Conservation (phyloP, 1,284 basidiomycete species). For the Leccinum solheimii region DNA sequence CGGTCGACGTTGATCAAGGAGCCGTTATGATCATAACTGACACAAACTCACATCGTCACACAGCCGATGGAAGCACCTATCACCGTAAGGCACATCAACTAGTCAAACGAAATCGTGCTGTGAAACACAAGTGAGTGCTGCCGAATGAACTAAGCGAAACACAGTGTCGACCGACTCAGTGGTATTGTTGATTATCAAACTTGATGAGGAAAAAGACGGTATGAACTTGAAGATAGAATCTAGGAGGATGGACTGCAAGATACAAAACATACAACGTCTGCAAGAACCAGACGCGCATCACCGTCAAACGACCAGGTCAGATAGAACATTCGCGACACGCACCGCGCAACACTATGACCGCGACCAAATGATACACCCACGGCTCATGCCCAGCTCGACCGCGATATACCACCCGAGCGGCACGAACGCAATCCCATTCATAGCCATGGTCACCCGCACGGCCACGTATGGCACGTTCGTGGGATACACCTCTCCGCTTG, state of each 20-base stretch:
- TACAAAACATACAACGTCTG: slow-evolving; percentile 94
- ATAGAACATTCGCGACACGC: slow-evolving; percentile 30
- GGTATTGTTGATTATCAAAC: slow-evolving; percentile 95
- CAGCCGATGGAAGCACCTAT: slow-evolving; percentile 94
- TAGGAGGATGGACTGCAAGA: slow-evolving; percentile 95
- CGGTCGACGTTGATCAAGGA: neutral
- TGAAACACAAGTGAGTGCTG: neutral
- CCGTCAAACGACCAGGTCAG: neutral
- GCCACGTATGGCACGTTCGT: slow-evolving; percentile 86
- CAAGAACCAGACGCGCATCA: neutral
- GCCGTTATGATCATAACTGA: neutral
- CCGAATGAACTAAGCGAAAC: neutral
- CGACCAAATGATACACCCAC: slow-evolving; percentile 89
- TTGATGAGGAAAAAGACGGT: slow-evolving; percentile 94
- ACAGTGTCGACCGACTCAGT: slow-evolving; percentile 50
- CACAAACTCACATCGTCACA: slow-evolving; percentile 72
- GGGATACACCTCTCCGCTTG: slow-evolving; percentile 88
- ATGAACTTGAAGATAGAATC: slow-evolving; percentile 98
- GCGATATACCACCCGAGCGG: slow-evolving; percentile 98
- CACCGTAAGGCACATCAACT: slow-evolving; percentile 94
- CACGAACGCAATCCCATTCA: slow-evolving; percentile 94
- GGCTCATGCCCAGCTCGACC: slow-evolving; percentile 93
- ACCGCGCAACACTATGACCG: slow-evolving; percentile 93
- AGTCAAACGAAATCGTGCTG: slow-evolving; percentile 89
- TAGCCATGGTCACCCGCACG: slow-evolving; percentile 93